Evolutionary conservation across 441 rosid genomes (phyloP).

Genomic region (Metrosideros polymorpha): DNA sequence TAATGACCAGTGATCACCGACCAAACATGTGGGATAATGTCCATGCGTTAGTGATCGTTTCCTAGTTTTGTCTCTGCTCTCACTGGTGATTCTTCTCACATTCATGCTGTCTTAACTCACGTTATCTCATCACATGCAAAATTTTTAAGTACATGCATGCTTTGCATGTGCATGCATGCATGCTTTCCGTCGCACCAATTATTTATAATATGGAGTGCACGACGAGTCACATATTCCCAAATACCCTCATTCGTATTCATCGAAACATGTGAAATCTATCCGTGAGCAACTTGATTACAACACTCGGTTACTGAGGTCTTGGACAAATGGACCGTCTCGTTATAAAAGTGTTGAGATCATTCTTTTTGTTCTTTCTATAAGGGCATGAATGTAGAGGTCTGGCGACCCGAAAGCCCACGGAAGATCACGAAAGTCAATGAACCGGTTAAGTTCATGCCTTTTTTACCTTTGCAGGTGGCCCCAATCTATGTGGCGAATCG

Average conservation of each 20-base stretch:
- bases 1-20: neutral
- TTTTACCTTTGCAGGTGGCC: neutral
- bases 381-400: neutral
- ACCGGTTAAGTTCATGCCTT: neutral
- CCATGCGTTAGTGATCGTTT: neutral
- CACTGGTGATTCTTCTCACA: neutral
- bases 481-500: accelerated
- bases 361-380: neutral
- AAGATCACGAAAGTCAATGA: neutral
- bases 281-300: neutral
- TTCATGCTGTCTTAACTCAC: neutral
- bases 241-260: neutral
- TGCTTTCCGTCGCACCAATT: too few relatives aligned
- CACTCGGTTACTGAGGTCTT: too few relatives aligned
- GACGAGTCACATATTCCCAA: neutral
- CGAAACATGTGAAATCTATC: neutral
- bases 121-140: neutral
- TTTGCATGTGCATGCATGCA: too few relatives aligned
- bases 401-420: too few relatives aligned
- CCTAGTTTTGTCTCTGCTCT: neutral
- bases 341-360: neutral
- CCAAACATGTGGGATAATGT: neutral
- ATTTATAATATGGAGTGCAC: neutral
- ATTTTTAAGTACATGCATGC: neutral
- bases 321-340: neutral